Conservation (phyloP, 1,139 yeast species). For the Yamadazyma dendronema region DNA sequence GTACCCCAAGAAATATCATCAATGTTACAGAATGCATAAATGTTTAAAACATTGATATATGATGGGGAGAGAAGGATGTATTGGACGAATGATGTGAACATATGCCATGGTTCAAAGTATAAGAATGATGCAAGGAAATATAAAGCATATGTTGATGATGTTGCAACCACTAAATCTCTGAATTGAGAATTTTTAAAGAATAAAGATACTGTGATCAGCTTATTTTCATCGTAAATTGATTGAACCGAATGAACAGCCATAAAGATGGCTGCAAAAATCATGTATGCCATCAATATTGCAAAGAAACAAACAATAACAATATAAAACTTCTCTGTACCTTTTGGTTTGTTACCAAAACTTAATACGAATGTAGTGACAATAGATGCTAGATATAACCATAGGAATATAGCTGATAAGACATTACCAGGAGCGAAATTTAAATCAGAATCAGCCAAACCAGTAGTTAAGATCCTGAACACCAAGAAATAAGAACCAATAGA, state of each 20-base stretch:
- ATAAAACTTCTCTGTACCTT: slow-evolving; percentile 83
- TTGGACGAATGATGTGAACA: slow-evolving; percentile 49
- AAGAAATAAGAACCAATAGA: slow-evolving; percentile 77
- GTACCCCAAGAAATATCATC: slow-evolving; percentile 55
- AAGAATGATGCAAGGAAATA: slow-evolving; percentile 47
- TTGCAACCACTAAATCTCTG: slow-evolving; percentile 49
- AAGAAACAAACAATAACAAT: slow-evolving; percentile 82
- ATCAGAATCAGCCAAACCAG: slow-evolving; percentile 56
- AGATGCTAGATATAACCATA: slow-evolving; percentile 88
- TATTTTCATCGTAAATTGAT: slow-evolving; percentile 28
- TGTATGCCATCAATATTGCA: slow-evolving; percentile 88
- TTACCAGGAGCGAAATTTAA: slow-evolving; percentile 64
- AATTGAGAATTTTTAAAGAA: slow-evolving; percentile 44
- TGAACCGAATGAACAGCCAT: slow-evolving; percentile 48
- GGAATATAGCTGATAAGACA: slow-evolving; percentile 71
- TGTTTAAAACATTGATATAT: slow-evolving; percentile 47
- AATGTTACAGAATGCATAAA: slow-evolving; percentile 50
- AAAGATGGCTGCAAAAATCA: slow-evolving; percentile 64
- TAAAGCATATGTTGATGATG: slow-evolving; percentile 45
- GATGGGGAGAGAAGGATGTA: slow-evolving; percentile 48
- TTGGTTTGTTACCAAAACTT: slow-evolving; percentile 92
- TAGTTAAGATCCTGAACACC: slow-evolving; percentile 75
- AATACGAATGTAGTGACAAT: slow-evolving; percentile 88
- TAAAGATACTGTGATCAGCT: slow-evolving; percentile 35
- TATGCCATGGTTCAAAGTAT: slow-evolving; percentile 52